Evolutionary conservation across 1,139 yeast genomes (phyloP).

Genomic region (Taphrina wiesneri): DNA sequence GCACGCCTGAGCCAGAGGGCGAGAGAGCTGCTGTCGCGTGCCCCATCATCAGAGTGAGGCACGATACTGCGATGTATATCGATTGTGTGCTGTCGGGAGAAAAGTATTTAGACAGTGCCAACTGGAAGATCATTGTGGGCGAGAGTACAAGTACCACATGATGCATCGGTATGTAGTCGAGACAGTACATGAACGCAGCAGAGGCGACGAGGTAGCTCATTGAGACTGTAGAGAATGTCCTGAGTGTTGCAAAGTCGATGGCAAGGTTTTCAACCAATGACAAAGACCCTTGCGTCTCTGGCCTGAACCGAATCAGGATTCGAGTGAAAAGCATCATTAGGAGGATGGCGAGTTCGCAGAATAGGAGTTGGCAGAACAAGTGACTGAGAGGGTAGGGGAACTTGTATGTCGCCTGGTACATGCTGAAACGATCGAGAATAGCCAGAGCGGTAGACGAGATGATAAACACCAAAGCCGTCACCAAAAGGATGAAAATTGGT

Average conservation of each 20-base stretch:
- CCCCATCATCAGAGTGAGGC: conserved; percentile 8
- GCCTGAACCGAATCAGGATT: not conserved
- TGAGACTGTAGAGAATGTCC: conserved; percentile 8
- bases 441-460: conserved; percentile 6
- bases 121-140: conserved; percentile 11
- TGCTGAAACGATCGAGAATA: conserved; percentile 26
- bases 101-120: conserved; percentile 15
- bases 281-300: not conserved
- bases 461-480: not conserved
- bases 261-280: not conserved
- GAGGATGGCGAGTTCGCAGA: conserved; percentile 15
- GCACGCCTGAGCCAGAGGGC: not conserved
- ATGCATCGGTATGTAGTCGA: conserved; percentile 24
- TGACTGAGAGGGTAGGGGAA: conserved; percentile 26
- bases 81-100: conserved; percentile 18
- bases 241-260: not conserved
- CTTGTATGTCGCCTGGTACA: conserved; percentile 30
- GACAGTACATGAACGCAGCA: conserved; percentile 21
- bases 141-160: conserved; percentile 11
- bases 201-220: conserved; percentile 7
- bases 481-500: conserved; percentile 4
- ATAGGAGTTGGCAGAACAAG: conserved; percentile 1
- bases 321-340: not conserved
- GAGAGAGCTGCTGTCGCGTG: conserved; percentile 12
- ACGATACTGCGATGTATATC: conserved; percentile 4